A percentile compares a stretch with the other conserved stretches of the same genome.
phyloP scores from a whole-genome alignment of 345 rosid genomes.

The Durio zibethinus region DNA sequence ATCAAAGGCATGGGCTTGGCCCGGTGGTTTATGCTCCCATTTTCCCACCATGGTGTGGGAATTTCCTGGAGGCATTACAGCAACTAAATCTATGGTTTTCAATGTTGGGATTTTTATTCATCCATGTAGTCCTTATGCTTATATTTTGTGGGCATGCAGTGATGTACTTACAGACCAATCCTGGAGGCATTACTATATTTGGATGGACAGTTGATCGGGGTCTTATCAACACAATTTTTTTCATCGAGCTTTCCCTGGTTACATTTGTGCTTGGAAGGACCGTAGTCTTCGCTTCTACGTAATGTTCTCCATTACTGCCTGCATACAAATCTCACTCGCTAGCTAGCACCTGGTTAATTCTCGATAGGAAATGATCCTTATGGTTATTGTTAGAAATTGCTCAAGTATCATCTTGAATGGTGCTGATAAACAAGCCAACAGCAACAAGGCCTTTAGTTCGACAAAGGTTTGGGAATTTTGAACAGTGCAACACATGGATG shows the following conservation, averaged over 20 bases:
- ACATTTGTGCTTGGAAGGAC: slow-evolving; percentile 87
- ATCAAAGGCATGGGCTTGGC: background rate
- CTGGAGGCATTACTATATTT: slow-evolving; percentile 86
- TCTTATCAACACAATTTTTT: slow-evolving; percentile 79
- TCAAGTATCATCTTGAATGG: background rate
- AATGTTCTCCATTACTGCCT: too few species aligned
- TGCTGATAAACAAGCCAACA: background rate
- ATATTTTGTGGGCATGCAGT: slow-evolving; percentile 41
- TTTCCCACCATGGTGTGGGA: too few species aligned
- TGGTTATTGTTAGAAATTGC: background rate
- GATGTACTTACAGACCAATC: slow-evolving; percentile 76
- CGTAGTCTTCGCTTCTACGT: slow-evolving; percentile 30
- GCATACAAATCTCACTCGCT: too few species aligned
- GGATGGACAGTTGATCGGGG: slow-evolving; percentile 88
- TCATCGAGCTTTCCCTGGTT: slow-evolving; percentile 66
- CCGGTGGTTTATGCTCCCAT: too few species aligned
- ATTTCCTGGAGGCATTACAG: too few species aligned
- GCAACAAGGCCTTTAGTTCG: background rate
- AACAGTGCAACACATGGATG: background rate
- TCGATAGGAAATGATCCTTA: background rate
- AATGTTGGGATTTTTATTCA: background rate
- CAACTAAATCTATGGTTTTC: background rate
- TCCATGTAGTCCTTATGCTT: background rate
- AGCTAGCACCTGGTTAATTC: background rate
- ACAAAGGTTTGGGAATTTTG: background rate